Evolutionary conservation across 192 early-diverging fungal species (phyloP).

Genomic region (Backusella luteola): DNA sequence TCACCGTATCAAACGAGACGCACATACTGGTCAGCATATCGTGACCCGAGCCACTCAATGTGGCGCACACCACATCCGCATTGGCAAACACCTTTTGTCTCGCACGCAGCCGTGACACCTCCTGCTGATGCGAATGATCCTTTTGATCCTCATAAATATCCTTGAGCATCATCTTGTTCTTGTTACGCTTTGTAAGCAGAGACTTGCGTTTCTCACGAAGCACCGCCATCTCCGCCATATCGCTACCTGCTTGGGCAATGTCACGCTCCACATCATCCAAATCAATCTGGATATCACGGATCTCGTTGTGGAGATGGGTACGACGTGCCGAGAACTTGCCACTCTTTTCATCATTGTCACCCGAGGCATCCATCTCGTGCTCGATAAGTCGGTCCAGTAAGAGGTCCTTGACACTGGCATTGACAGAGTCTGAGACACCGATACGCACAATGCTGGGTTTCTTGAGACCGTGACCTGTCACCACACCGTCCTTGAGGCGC

Average conservation of each 20-base stretch:
- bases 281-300: constrained; percentile 38
- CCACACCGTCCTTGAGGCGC: constrained; percentile 77
- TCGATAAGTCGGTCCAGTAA: constrained; percentile 70
- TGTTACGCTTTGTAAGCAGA: constrained; percentile 22
- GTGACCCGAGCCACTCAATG: constrained; percentile 84
- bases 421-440: constrained; percentile 72
- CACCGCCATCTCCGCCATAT: constrained; percentile 23
- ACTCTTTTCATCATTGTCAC: constrained; percentile 24
- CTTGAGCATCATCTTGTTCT: constrained; percentile 22
- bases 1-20: constrained; percentile 78
- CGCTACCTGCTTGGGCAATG: constrained; percentile 40
- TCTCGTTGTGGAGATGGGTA: constrained; percentile 36
- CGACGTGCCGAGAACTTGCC: constrained; percentile 14
- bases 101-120: constrained; percentile 51
- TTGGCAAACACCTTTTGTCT: constrained; percentile 67
- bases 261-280: constrained; percentile 42
- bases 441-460: constrained; percentile 80
- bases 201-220: constrained; percentile 20
- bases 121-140: constrained; percentile 22
- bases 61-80: constrained; percentile 84
- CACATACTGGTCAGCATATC: constrained; percentile 67
- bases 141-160: constrained; percentile 28
- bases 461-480: constrained; percentile 55
- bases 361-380: constrained; percentile 49
- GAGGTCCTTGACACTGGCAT: constrained; percentile 69